Percentiles rank a stretch among this genome's conserved stretches.
Evolutionary conservation across 805 yeast species (phyloP).

Genomic region (Saccharomycopsis lassenensis): DNA sequence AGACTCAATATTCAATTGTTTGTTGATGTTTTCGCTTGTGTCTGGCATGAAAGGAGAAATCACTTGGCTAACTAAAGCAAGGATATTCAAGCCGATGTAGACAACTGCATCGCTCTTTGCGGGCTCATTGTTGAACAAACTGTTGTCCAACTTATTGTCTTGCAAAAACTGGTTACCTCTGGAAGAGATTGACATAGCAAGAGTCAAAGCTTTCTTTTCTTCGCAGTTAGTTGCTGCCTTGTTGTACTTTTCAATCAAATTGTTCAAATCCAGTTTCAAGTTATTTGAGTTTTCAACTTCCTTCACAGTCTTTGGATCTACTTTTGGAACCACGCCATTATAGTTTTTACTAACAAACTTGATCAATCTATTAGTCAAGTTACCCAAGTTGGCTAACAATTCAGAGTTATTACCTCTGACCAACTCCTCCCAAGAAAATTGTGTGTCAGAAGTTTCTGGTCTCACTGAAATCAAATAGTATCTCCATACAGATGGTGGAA

Average conservation of each 20-base stretch:
- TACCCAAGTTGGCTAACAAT: conserved; percentile 90
- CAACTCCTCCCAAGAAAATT: conserved; percentile 95
- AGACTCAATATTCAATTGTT: conserved; percentile 75
- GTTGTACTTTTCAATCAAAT: conserved; percentile 49
- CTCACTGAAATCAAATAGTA: conserved; percentile 85
- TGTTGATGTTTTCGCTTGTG: conserved; percentile 55
- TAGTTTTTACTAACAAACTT: conserved; percentile 87
- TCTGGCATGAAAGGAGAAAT: conserved; percentile 88
- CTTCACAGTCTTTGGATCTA: conserved; percentile 25
- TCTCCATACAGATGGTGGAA: conserved; percentile 94
- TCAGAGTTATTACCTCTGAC: conserved; percentile 90
- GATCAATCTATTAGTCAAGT: conserved; percentile 87
- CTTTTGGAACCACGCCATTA: conserved; percentile 79
- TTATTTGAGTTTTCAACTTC: conserved; percentile 35
- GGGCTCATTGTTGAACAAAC: conserved; percentile 64
- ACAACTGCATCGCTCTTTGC: conserved; percentile 84
- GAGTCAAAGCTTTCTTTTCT: conserved; percentile 81
- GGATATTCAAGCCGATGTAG: conserved; percentile 80
- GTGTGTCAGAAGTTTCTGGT: conserved; percentile 94
- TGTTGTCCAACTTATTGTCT: conserved; percentile 90
- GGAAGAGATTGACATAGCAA: conserved; percentile 83
- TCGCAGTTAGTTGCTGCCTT: conserved; percentile 67
- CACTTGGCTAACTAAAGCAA: conserved; percentile 75
- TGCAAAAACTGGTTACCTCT: conserved; percentile 94
- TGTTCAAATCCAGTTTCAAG: conserved; percentile 47